phyloP scores from a whole-genome alignment of 129 eudicot genomes.

The Smallanthus sonchifolius region DNA sequence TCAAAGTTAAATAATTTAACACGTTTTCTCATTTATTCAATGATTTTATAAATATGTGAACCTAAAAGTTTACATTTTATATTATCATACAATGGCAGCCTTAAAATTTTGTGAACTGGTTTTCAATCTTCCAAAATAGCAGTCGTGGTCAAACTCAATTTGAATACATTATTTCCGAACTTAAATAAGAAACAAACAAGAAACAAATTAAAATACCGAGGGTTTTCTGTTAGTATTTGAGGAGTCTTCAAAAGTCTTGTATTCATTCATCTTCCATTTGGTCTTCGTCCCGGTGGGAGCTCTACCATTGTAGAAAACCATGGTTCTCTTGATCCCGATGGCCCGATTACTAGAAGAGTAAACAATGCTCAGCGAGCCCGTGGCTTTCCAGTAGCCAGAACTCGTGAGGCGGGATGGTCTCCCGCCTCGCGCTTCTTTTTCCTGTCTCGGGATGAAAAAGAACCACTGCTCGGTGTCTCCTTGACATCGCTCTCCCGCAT shows the following conservation, averaged over 20 bases:
- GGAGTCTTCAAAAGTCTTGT: slow-evolving; percentile 28
- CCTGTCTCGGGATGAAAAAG: background rate
- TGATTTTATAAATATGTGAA: background rate
- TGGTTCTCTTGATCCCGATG: slow-evolving; percentile 1
- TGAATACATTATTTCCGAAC: background rate
- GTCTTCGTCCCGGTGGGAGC: slow-evolving; percentile 43
- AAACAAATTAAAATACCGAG: background rate
- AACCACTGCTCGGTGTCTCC: background rate
- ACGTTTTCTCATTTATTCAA: background rate
- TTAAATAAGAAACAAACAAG: background rate
- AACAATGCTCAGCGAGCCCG: background rate
- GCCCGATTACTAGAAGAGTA: slow-evolving; percentile 2
- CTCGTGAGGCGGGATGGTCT: slow-evolving; percentile 5
- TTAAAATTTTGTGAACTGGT: background rate
- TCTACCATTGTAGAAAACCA: slow-evolving; percentile 6
- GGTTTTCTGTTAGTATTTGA: background rate
- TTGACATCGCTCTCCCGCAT: background rate
- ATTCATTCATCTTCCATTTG: slow-evolving; percentile 60
- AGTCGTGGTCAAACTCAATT: slow-evolving; percentile 1
- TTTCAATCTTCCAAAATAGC: background rate
- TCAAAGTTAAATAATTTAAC: background rate
- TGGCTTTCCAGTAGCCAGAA: slow-evolving; percentile 5
- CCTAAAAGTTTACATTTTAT: background rate
- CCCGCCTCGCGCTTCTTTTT: background rate
- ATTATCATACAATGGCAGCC: background rate